Evolutionary conservation across 202 grass and related monocot species (phyloP), one percentile per base, ranked within the genome.

Genomic region (Setaria italica): DNA sequence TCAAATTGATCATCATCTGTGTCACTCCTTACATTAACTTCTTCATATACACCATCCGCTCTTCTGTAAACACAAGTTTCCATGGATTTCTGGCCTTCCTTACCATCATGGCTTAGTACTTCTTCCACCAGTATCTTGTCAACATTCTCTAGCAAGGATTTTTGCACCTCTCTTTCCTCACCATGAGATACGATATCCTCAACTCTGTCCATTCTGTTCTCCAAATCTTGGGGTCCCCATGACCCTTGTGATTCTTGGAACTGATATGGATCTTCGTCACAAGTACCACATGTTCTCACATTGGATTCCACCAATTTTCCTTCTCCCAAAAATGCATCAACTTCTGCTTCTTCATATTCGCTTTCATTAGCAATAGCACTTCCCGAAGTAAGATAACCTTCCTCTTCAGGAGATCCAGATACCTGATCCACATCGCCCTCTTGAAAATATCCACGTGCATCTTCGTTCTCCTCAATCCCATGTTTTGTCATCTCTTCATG

Each of bases 11-110:
- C 39, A 82, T 37, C 37, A 47, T 82, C 62, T 77, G 4, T 29
- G 60, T 81, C 50, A 86, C 72, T 72, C 48, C 14, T 89, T 78
- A 82, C 83, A 80, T 80, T 57, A 83, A 74, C 57, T 56, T 83
- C 79, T 75, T 35, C 62, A 89, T 48, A 79, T 57, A 74, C 50
- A 60, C 83, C 74, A 33, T 73, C 80, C 47, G 13, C 48, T 78
- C 19, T 55, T 74, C 30, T 50, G 15, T 41, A 10, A 46, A 72
- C 34, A 35, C 15, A 21, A 21, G 25, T 76, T 88, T 82, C 62
- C 46, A 14, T 60, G 13, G 83, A 81, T 62, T 47, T 62, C 15
- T 73, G 50, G 12, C 48, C 66, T 63, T 81, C 84, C 45, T 34
- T 69, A 60, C 72, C 37, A 4, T 66, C 76, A 82, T 71, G 65